A percentile compares a stretch with the other conserved stretches of the same genome.
These are phyloP conservation scores for Penicillium bovifimosum DNA, from an alignment of 495 filamentous ascomycete species.

Conservation along the genomic window DNA sequence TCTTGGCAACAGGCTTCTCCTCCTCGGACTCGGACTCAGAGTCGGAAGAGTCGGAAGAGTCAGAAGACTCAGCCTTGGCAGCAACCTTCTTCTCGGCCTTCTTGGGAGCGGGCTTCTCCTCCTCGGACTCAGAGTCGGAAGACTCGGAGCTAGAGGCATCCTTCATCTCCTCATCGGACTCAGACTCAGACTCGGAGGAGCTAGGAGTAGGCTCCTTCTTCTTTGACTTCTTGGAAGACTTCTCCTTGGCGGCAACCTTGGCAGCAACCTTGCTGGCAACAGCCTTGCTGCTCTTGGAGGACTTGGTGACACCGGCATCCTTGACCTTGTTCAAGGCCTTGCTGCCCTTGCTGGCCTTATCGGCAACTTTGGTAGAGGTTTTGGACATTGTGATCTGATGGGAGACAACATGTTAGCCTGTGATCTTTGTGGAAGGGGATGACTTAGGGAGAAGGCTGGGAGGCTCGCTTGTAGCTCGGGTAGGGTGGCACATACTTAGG, in stretches of 20 bases:
- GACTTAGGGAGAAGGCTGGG: slow-evolving; percentile 1
- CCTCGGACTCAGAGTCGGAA: slow-evolving; percentile 26
- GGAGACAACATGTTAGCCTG: slow-evolving; percentile 22
- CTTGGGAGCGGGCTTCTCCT: slow-evolving; percentile 34
- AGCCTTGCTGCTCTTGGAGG: slow-evolving; percentile 48
- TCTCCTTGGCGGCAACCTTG: slow-evolving; percentile 44
- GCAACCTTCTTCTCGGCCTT: slow-evolving; percentile 28
- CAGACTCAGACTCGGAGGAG: slow-evolving; percentile 44
- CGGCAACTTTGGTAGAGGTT: slow-evolving; percentile 41
- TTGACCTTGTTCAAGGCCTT: slow-evolving; percentile 50
- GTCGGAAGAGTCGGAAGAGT: slow-evolving; percentile 33
- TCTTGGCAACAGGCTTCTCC: slow-evolving; percentile 28
- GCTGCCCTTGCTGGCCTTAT: slow-evolving; percentile 46
- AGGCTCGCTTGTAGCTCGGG: slow-evolving; percentile 8
- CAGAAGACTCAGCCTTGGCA: slow-evolving; percentile 30
- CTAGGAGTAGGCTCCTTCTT: slow-evolving; percentile 46
- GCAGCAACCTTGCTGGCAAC: slow-evolving; percentile 39
- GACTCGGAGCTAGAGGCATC: slow-evolving; percentile 30
- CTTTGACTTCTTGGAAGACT: slow-evolving; percentile 33
- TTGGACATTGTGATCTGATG: slow-evolving; percentile 46
- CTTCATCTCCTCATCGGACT: slow-evolving; percentile 38
- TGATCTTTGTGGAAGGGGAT: neutral
- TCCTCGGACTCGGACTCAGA: slow-evolving; percentile 26
- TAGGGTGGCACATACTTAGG: slow-evolving; percentile 17
- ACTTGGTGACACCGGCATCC: slow-evolving; percentile 47